Conservation (phyloP, 2,329 filamentous ascomycete genomes). For the Magnaporthiopsis poae region DNA sequence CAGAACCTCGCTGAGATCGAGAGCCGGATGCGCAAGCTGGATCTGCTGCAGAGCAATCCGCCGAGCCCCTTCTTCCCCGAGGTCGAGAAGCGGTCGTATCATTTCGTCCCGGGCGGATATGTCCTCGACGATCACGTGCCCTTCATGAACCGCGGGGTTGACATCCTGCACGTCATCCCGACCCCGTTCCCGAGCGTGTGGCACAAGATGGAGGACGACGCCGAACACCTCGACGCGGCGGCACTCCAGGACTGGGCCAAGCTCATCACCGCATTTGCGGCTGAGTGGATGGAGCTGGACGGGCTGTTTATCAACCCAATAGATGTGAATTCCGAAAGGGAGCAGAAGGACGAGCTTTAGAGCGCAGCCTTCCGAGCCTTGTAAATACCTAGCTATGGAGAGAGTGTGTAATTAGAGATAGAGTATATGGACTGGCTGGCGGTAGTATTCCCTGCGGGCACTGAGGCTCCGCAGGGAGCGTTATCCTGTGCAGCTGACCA, state of each 20-base stretch:
- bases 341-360: conserved; percentile 16
- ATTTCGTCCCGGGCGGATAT: conserved; percentile 36
- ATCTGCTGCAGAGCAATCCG: conserved; percentile 38
- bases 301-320: conserved; percentile 12
- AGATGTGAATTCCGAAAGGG: conserved; percentile 2
- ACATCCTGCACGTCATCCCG: conserved; percentile 83
- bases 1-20: conserved; percentile 56
- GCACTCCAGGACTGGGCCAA: conserved; percentile 81
- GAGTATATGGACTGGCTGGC: background rate
- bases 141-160: conserved; percentile 77
- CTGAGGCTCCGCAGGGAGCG: background rate
- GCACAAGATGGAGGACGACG: conserved; percentile 79
- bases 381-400: background rate
- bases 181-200: conserved; percentile 72
- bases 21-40: conserved; percentile 47
- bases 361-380: background rate
- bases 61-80: conserved; percentile 55
- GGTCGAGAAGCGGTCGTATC: conserved; percentile 37
- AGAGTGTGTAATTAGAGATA: background rate
- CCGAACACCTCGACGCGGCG: conserved; percentile 67
- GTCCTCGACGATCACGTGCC: conserved; percentile 86
- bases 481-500: background rate
- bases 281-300: conserved; percentile 81
- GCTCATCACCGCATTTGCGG: conserved; percentile 72
- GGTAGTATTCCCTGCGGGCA: background rate